Percentiles rank a stretch among this genome's conserved stretches.
Conservation (phyloP, 768 basidiomycete species). For the Boletus eberwhitei region DNA sequence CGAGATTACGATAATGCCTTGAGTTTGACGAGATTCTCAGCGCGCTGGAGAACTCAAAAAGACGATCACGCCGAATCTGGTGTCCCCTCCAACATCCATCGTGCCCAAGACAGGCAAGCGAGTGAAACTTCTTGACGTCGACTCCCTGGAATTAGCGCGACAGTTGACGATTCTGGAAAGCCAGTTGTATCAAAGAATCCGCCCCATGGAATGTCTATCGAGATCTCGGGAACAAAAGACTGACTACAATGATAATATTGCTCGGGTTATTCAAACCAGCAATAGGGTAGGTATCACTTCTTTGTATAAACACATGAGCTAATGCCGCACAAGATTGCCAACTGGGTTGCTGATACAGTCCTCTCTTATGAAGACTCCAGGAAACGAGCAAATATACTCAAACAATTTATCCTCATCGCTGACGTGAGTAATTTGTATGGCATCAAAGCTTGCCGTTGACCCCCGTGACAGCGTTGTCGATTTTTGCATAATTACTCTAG, state of each 20-base stretch:
- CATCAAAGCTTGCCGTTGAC: not conserved
- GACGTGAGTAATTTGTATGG: slow-evolving; percentile 58
- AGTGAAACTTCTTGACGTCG: slow-evolving; percentile 81
- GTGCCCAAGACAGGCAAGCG: slow-evolving; percentile 67
- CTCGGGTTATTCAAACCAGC: slow-evolving; percentile 81
- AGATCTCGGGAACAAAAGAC: slow-evolving; percentile 74
- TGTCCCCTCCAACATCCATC: slow-evolving; percentile 72
- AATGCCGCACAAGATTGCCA: slow-evolving; percentile 63
- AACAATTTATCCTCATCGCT: slow-evolving; percentile 88
- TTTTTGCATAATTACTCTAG: slow-evolving; percentile 89
- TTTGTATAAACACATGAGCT: not conserved
- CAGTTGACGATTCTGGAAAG: slow-evolving; percentile 93
- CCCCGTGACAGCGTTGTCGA: slow-evolving; percentile 72
- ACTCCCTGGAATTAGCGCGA: slow-evolving; percentile 85
- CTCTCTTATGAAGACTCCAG: slow-evolving; percentile 78
- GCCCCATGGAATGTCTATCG: slow-evolving; percentile 86
- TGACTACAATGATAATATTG: slow-evolving; percentile 79
- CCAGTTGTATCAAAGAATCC: slow-evolving; percentile 80
- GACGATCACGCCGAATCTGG: slow-evolving; percentile 50
- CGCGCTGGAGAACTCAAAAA: slow-evolving; percentile 58
- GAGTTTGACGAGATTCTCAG: slow-evolving; percentile 27
- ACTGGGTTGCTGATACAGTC: slow-evolving; percentile 90
- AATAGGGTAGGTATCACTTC: slow-evolving; percentile 58
- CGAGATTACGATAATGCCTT: not conserved
- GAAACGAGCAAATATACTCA: slow-evolving; percentile 76